Evolutionary conservation across 306 rosid genomes (phyloP), one percentile per base, ranked within the genome.

Genomic region (Inga laurina): DNA sequence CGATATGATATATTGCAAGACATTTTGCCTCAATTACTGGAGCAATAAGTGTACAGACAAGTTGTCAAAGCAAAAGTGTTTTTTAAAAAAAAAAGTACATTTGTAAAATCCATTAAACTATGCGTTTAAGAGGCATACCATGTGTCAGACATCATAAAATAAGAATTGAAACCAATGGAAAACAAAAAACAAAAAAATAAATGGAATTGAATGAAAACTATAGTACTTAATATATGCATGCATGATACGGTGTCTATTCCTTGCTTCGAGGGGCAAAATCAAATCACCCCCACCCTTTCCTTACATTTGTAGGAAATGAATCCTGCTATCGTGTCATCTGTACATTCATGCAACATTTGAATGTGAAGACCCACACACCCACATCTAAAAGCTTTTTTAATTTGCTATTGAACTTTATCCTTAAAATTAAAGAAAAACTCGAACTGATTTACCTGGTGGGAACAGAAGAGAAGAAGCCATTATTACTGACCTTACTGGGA

Each of bases 401-500:
- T 62, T 24, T 64, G 30, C 13, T 30, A 30, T 64, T 13, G 43
- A 65, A 32, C 7, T 65, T 6, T 65, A 14, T 32, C 10, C 34
- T 32, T 14, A 64, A 1, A 16, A 7, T 0, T 3, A n/a, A 57
- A 22, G 19, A 2, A 52, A 16, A 18, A 52, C 2, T 16, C n/a
- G 59, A 52, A n/a, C 13, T 7, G 19, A 66, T 32, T 35, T 35
- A 67, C 46, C 7, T 0, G 16, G 14, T 34, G 46, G 39, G 24
- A 67, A 35, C 27, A 37, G 45, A 18, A 30, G 70, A 64, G 69
- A 64, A 13, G 39, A 30, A 6, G 46, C 46, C 43, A 39, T 39
- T 39, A 67, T 3, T 10, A 83, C 88, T 83, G 56, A 89, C 95
- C 95, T 88, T 88, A 44, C 95, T 91, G 66, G 95, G 93, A 8